Evolutionary conservation across 2,329 filamentous ascomycete genomes (phyloP).

Genomic region (Cercospora beticola): DNA sequence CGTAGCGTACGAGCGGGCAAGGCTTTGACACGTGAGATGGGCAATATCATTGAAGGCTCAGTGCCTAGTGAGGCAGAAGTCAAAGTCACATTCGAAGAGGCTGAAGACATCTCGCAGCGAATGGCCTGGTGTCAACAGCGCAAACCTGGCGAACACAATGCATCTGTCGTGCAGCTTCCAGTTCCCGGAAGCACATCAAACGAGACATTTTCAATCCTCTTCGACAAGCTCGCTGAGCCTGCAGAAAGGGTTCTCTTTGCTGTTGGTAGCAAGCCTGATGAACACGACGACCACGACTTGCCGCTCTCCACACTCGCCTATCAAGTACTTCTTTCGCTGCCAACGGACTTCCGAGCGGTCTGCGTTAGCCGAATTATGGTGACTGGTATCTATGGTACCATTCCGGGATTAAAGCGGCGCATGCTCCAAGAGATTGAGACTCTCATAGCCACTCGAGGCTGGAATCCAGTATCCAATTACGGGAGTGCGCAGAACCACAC

Average conservation of each 20-base stretch:
- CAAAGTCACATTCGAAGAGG: constrained; percentile 64
- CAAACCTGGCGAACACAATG: constrained; percentile 29
- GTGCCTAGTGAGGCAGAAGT: constrained; percentile 52
- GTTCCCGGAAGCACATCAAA: constrained; percentile 23
- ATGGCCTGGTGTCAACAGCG: constrained; percentile 68
- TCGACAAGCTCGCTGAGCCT: constrained; percentile 68
- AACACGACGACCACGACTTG: constrained; percentile 83
- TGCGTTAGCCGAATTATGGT: constrained; percentile 91
- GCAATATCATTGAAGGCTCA: constrained; percentile 57
- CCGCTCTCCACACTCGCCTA: constrained; percentile 77
- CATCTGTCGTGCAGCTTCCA: constrained; percentile 30
- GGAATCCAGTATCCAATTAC: constrained; percentile 73
- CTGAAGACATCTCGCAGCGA: constrained; percentile 73
- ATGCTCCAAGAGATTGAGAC: constrained; percentile 71
- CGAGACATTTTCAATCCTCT: constrained; percentile 57
- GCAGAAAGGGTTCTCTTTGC: constrained; percentile 75
- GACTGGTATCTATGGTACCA: constrained; percentile 73
- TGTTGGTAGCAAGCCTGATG: constrained; percentile 50
- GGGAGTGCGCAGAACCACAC: constrained; percentile 46
- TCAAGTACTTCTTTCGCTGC: constrained; percentile 69
- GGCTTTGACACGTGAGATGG: constrained; percentile 67
- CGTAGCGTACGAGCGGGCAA: constrained; percentile 75
- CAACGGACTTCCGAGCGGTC: constrained; percentile 75
- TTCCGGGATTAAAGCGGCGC: constrained; percentile 76
- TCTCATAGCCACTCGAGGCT: constrained; percentile 68